Base-by-base conservation (phyloP, 352 stramenopile genomes). In the Globisporangium canariense region DNA sequence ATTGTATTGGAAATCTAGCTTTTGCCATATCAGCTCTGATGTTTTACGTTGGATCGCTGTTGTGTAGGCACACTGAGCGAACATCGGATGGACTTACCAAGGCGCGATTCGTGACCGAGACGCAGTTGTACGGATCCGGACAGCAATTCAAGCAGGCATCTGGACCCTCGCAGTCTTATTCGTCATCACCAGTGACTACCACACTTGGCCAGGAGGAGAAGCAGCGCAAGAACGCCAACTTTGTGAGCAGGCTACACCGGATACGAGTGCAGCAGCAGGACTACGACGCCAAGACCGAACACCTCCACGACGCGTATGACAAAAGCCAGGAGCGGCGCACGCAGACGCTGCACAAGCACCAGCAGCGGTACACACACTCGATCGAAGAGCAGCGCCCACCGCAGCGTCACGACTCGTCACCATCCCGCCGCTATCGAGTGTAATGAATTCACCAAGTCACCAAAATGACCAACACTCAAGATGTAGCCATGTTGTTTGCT, bases 131-230 rank as follows among this genome's bases (percentile, higher is more conserved):
- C 30, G 79, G 79, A 11, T 71, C 53, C 52, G 64, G 66, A 0
- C 68, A 66, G 20, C 58, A 61, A 46, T 60, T 34, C 52, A 51
- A 45, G 22, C 55, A 62, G 16, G 11, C 60, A 6, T 25, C 40
- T 34, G 20, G 50, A 4, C 2, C 34, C 46, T n/a, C 43, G 2
- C 63, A 58, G 25, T n/a, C 38, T 0, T 32, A 41, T 52, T 36
- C 34, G 3, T 14, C 32, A 7, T 36, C 54, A 6, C 13, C 30
- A 16, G 28, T 32, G 25, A 53, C 60, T 5, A 68, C 62, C 13
- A 80, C 76, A 6, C 62, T 88, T 6, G 77, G 74, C 0, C 77
- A 83, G 60, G 71, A 84, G 65, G 79, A 86, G 9, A 86, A 86
- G 50, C 77, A 82, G 47, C 71, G 60, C 7, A 71, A 72, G 14